Evolutionary conservation across 1,139 yeast genomes (phyloP), one percentile per base, ranked within the genome.

Genomic region (Debaryomycetaceae sp.): DNA sequence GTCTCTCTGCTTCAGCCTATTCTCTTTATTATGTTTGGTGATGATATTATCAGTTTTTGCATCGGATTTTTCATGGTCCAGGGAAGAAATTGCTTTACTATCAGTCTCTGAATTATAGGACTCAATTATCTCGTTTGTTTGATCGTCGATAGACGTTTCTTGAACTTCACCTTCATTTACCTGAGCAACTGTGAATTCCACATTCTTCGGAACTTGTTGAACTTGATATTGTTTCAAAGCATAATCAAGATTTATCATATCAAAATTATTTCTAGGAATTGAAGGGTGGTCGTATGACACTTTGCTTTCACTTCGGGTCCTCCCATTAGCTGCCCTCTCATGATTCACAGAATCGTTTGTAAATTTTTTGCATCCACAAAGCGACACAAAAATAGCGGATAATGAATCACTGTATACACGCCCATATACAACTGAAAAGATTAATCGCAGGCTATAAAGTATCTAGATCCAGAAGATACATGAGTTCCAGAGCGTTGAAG

Each of bases 401-500:
- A 31, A 23, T 39, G 36, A 13, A 39, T 11, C 22, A 27, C 5
- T n/a, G 9, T 39, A n/a, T 31, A 31, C 20, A 17, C 20, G 20
- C 20, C 20, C 20, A 17, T 17, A 17, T 17, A 17, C 20, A 17
- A 17, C 20, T 17, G 20, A 17, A 17, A 17, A 17, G 20, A 17
- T 17, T 17, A 17, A 17, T 17, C 20, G 20, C 20, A 2, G 4
- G 20, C 4, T 17, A 17, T 17, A 17, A 17, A 17, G 20, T 17
- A 17, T 17, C 4, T 4, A 27, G 11, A 27, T 27, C 31, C 8
- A 27, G 31, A 8, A 17, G 24, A n/a, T 22, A 34, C 13, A 83
- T 85, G 93, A 83, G 90, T 70, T 80, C 86, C 2, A 74, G 90
- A 58, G 87, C 86, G 6, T 64, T 85, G 45, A 75, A 78, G 54